These are phyloP conservation scores for Sideroxylon spinosum DNA, from an alignment of 179 eudicot genomes.

Conservation along the genomic window DNA sequence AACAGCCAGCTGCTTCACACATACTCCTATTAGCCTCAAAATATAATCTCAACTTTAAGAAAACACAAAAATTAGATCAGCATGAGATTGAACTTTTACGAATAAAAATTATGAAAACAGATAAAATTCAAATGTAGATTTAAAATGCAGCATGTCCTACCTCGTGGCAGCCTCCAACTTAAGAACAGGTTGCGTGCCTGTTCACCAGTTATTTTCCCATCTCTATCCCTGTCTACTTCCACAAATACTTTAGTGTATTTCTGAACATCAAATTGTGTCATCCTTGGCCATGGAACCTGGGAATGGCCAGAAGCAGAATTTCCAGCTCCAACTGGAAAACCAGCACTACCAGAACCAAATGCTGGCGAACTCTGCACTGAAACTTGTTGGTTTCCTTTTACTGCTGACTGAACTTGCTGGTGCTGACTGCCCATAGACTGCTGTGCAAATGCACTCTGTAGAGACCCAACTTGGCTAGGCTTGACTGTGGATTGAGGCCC, in stretches of 20 bases:
- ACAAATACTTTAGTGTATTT: conserved; percentile 87
- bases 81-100: not conserved
- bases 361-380: conserved; percentile 31
- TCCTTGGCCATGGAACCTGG: conserved; percentile 82
- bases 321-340: conserved; percentile 46
- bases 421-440: conserved; percentile 44
- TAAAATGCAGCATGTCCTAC: conserved; percentile 33
- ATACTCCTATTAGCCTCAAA: not conserved
- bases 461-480: conserved; percentile 38
- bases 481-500: conserved; percentile 33
- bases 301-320: conserved; percentile 41
- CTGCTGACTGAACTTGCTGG: conserved; percentile 38
- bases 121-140: not conserved
- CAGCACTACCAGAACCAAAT: conserved; percentile 28
- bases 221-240: conserved; percentile 90
- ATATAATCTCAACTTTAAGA: too few species aligned
- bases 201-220: conserved; percentile 89
- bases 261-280: conserved; percentile 77
- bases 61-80: not conserved
- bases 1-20: not conserved
- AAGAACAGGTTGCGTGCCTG: conserved; percentile 88
- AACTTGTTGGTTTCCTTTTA: conserved; percentile 50
- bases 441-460: conserved; percentile 33
- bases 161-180: conserved; percentile 93
- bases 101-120: not conserved